Conservation (phyloP, 441 rosid species). For the Populus trichocarpa region DNA sequence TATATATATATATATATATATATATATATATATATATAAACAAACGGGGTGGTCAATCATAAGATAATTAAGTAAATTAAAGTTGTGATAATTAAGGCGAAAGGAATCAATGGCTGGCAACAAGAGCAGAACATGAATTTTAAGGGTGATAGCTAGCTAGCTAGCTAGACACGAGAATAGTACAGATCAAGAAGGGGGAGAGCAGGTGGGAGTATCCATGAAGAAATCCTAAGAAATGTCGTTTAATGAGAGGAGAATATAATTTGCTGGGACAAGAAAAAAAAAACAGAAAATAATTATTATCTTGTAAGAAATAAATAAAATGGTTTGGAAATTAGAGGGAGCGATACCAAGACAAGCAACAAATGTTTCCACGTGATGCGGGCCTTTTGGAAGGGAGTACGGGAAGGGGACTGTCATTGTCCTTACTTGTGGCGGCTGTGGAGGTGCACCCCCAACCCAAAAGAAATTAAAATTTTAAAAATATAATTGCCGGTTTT, state of each 20-base stretch:
- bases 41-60: too few species aligned
- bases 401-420: conserved; percentile 64
- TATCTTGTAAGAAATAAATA: background rate
- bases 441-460: background rate
- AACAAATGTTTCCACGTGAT: conserved; percentile 61
- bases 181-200: background rate
- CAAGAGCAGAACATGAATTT: background rate
- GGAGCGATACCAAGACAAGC: conserved; percentile 25
- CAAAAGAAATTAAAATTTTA: background rate
- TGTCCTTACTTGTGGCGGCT: conserved; percentile 78
- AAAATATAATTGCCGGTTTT: background rate
- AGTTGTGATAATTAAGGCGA: background rate
- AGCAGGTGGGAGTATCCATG: conserved; percentile 13
- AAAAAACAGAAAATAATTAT: background rate
- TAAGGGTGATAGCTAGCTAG: too few species aligned
- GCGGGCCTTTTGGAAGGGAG: conserved; percentile 66
- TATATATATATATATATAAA: too few species aligned
- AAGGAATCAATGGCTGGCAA: background rate
- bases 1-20: too few species aligned
- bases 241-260: conserved; percentile 15
- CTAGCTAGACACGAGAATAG: background rate
- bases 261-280: background rate
- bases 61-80: too few species aligned
- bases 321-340: background rate
- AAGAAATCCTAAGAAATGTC: conserved; percentile 24